Evolutionary conservation across 176 grass and related monocot species (phyloP).

Genomic region (Leersia perrieri): DNA sequence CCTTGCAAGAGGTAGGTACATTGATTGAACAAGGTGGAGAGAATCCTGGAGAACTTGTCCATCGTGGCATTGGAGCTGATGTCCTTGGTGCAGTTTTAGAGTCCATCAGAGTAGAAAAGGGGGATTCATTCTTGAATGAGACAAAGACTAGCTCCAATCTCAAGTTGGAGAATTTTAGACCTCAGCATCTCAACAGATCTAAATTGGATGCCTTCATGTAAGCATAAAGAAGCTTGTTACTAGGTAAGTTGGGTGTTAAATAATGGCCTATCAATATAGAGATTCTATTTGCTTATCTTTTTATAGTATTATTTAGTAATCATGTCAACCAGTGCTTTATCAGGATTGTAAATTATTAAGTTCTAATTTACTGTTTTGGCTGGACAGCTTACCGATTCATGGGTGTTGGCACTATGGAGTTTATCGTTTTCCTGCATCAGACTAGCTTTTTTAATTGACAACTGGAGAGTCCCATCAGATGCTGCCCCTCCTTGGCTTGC

Average conservation of each 20-base stretch:
- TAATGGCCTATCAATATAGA: conserved; percentile 3
- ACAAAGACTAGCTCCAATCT: conserved; percentile 62
- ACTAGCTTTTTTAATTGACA: conserved; percentile 26
- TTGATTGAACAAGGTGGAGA: conserved; percentile 75
- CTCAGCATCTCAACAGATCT: conserved; percentile 46
- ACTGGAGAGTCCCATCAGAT: conserved; percentile 21
- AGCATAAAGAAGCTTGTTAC: conserved; percentile 33
- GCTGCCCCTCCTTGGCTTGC: not conserved
- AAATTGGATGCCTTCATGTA: conserved; percentile 82
- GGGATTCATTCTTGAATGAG: conserved; percentile 74
- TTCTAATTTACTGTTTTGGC: conserved; percentile 33
- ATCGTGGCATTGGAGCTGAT: conserved; percentile 69
- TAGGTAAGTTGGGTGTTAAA: conserved; percentile 38
- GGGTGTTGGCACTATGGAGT: conserved; percentile 24
- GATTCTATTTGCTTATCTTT: not conserved
- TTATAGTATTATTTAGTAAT: not conserved
- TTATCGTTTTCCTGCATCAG: conserved; percentile 31
- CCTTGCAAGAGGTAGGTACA: conserved; percentile 63
- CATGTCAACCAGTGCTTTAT: not conserved
- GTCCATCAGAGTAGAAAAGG: conserved; percentile 58
- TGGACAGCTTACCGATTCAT: conserved; percentile 42
- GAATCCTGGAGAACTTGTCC: conserved; percentile 60
- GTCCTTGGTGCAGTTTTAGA: conserved; percentile 62
- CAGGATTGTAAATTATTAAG: not conserved
- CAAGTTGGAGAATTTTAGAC: conserved; percentile 74